Evolutionary conservation across 768 basidiomycete species (phyloP).

Genomic region (Cystofilobasidium macerans): DNA sequence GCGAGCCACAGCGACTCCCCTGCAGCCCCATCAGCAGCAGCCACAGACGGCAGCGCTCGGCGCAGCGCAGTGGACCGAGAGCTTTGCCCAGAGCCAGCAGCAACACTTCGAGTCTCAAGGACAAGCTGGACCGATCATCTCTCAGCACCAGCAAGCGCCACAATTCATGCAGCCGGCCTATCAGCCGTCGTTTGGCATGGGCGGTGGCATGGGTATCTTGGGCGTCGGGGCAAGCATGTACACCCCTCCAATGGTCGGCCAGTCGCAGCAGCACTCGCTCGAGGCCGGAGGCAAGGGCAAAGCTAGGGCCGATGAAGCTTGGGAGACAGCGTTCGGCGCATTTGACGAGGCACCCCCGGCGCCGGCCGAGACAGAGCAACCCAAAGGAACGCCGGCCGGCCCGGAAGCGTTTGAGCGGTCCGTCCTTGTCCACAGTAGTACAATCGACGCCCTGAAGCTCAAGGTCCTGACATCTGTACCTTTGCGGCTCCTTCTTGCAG

Average conservation of each 20-base stretch:
- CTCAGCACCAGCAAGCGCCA: neutral
- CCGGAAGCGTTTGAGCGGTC: constrained; percentile 17
- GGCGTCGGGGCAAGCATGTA: neutral
- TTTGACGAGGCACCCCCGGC: neutral
- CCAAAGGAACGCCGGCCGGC: constrained; percentile 7
- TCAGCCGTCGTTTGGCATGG: neutral
- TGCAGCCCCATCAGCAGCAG: neutral
- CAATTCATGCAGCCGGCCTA: neutral
- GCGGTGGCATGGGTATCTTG: neutral
- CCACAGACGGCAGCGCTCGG: neutral
- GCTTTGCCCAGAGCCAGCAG: neutral
- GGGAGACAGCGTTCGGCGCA: neutral
- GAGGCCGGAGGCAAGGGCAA: constrained; percentile 5
- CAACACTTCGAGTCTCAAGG: neutral
- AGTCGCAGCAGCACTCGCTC: neutral
- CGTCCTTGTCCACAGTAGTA: too few species aligned
- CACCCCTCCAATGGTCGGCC: neutral
- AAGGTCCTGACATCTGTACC: too few species aligned
- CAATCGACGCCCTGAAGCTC: too few species aligned
- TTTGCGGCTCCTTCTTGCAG: neutral
- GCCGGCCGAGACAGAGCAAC: neutral
- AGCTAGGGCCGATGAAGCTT: neutral
- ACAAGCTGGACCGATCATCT: neutral
- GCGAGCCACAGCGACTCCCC: neutral
- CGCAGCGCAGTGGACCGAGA: neutral